Evolutionary conservation across 1,139 yeast genomes (phyloP).

Genomic region (Geotrichum citri-aurantii): DNA sequence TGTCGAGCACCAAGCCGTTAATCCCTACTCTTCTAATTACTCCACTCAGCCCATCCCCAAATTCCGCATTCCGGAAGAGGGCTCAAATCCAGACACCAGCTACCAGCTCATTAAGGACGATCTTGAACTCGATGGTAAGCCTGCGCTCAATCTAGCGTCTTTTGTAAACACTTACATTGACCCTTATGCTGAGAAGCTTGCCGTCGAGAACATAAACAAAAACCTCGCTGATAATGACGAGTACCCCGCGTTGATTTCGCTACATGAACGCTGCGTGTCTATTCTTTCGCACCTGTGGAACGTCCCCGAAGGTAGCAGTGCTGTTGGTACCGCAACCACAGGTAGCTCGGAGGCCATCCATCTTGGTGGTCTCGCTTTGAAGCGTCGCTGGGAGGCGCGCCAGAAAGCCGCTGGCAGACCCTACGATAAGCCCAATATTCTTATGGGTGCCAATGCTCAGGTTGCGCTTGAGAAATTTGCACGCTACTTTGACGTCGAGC

Average conservation of each 20-base stretch:
- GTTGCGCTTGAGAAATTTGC: constrained; percentile 95
- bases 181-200: constrained; percentile 47
- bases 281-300: constrained; percentile 79
- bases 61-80: constrained; percentile 50
- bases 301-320: constrained; percentile 51
- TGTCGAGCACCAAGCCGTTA: constrained; percentile 18
- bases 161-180: constrained; percentile 75
- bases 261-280: constrained; percentile 76
- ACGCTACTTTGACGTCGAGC: constrained; percentile 85
- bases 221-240: constrained; percentile 91
- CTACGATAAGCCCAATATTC: constrained; percentile 65
- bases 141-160: constrained; percentile 78
- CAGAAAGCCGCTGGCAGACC: constrained; percentile 57
- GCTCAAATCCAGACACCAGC: constrained; percentile 49
- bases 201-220: constrained; percentile 68
- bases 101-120: constrained; percentile 66
- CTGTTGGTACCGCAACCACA: constrained; percentile 86
- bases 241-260: constrained; percentile 77
- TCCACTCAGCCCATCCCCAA: constrained; percentile 34
- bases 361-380: constrained; percentile 90
- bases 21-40: constrained; percentile 25
- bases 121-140: constrained; percentile 75
- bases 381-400: constrained; percentile 76
- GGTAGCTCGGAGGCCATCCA: constrained; percentile 93
- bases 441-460: constrained; percentile 94